These are phyloP conservation scores for Suillus cothurnatus DNA, from an alignment of 768 basidiomycete genomes.

Conservation along the genomic window DNA sequence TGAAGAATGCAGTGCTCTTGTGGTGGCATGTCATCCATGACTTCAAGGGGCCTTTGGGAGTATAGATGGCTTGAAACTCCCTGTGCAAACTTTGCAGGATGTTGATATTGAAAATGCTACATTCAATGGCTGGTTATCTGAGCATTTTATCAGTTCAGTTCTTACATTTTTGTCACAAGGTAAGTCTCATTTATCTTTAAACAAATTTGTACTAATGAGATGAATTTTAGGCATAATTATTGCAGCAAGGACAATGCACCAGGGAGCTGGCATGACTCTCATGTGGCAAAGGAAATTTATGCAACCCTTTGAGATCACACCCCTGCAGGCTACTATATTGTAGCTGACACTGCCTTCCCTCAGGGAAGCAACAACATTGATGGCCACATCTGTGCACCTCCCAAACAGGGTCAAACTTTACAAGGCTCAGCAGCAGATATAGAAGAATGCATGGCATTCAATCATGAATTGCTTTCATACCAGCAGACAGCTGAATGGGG, in stretches of 20 bases:
- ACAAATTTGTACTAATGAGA: background rate
- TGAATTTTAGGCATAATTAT: slow-evolving; percentile 39
- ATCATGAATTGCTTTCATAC: slow-evolving; percentile 45
- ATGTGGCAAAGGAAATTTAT: slow-evolving; percentile 43
- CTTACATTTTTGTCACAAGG: slow-evolving; percentile 35
- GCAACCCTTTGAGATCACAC: slow-evolving; percentile 33
- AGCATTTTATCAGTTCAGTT: slow-evolving; percentile 43
- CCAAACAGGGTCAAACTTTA: slow-evolving; percentile 35
- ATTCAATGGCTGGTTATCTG: slow-evolving; percentile 46
- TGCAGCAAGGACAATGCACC: slow-evolving; percentile 37
- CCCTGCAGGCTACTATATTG: slow-evolving; percentile 44
- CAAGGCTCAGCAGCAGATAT: slow-evolving; percentile 19
- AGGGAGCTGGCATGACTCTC: slow-evolving; percentile 53
- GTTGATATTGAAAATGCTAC: slow-evolving; percentile 47
- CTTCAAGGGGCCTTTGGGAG: slow-evolving; percentile 42
- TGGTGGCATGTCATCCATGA: slow-evolving; percentile 29
- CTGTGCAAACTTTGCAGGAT: slow-evolving; percentile 39
- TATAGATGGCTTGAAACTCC: slow-evolving; percentile 45
- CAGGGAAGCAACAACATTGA: slow-evolving; percentile 32
- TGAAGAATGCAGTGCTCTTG: slow-evolving; percentile 27
- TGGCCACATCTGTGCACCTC: slow-evolving; percentile 39
- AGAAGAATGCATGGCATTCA: slow-evolving; percentile 26
- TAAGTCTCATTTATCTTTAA: background rate
- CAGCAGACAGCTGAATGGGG: slow-evolving; percentile 57
- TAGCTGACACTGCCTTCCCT: slow-evolving; percentile 51